phyloP scores from a whole-genome alignment of 2,329 filamentous ascomycete genomes.

The Macroventuria anomochaeta region DNA sequence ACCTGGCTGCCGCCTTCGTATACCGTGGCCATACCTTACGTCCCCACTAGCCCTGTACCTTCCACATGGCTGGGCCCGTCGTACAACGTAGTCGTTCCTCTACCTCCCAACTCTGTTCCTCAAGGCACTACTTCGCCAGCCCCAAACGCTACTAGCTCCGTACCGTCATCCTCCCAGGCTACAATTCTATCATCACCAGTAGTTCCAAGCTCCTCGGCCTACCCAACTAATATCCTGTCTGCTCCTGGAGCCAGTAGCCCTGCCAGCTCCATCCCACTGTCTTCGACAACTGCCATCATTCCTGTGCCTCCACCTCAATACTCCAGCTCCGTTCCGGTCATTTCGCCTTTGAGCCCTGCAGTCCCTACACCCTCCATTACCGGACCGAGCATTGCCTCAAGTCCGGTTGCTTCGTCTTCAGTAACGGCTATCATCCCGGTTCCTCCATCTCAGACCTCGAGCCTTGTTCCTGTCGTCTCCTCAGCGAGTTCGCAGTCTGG shows the following conservation, averaged over 20 bases:
- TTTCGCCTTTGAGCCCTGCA: not conserved
- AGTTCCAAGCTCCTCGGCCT: not conserved
- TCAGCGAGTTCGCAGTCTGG: not conserved
- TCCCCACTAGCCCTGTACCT: not conserved
- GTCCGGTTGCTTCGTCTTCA: not conserved
- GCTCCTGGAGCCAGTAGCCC: not conserved
- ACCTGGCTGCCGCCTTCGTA: constrained; percentile 16
- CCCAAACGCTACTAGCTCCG: not conserved
- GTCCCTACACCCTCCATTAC: not conserved
- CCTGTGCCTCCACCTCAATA: not conserved
- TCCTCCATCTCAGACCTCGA: not conserved
- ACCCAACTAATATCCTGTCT: not conserved
- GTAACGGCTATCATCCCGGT: not conserved
- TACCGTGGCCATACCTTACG: constrained; percentile 7
- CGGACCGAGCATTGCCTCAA: not conserved
- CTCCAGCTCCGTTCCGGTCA: not conserved
- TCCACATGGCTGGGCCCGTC: constrained; percentile 12
- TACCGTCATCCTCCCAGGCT: not conserved
- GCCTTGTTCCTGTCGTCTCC: not conserved
- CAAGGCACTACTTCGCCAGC: not conserved
- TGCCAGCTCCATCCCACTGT: not conserved
- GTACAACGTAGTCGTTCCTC: constrained; percentile 7
- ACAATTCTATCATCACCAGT: not conserved
- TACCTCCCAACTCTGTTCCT: not conserved
- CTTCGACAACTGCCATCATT: not conserved